Conservation (phyloP, 805 yeast genomes). For the Starmerella davenportii region DNA sequence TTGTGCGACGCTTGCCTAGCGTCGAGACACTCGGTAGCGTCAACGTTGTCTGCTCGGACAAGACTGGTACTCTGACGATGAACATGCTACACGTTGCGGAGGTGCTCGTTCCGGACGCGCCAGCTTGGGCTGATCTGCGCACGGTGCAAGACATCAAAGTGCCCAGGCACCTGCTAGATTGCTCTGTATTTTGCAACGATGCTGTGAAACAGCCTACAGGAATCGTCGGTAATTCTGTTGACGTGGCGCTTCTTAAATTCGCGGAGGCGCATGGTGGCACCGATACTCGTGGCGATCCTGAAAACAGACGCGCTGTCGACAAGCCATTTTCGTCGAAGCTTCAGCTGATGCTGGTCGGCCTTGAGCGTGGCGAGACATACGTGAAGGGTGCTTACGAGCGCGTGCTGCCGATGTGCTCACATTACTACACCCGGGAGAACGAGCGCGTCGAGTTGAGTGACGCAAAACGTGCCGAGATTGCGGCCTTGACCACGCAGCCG, state of each 20-base stretch:
- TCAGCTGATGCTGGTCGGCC: constrained; percentile 78
- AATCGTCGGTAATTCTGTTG: constrained; percentile 84
- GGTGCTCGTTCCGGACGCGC: constrained; percentile 8
- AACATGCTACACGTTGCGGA: constrained; percentile 27
- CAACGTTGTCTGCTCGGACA: constrained; percentile 36
- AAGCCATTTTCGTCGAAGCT: constrained; percentile 68
- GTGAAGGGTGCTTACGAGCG: constrained; percentile 87
- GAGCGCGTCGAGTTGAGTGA: constrained; percentile 37
- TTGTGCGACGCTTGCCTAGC: constrained; percentile 81
- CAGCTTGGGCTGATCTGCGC: constrained; percentile 13
- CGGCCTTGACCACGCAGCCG: constrained; percentile 39
- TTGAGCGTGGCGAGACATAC: constrained; percentile 42
- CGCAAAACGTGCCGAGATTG: constrained; percentile 31
- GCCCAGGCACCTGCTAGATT: constrained; percentile 13
- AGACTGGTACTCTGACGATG: constrained; percentile 34
- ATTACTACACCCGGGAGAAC: constrained; percentile 44
- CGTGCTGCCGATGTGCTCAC: constrained; percentile 42
- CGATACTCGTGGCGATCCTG: constrained; percentile 43
- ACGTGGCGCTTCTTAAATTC: constrained; percentile 71
- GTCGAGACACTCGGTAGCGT: constrained; percentile 53
- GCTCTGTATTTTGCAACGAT: constrained; percentile 24
- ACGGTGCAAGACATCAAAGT: constrained; percentile 7
- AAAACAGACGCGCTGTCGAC: constrained; percentile 41
- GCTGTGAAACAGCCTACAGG: constrained; percentile 27
- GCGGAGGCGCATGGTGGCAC: constrained; percentile 45